Base-by-base conservation (phyloP, 306 rosid genomes). In the Castanea sativa region DNA sequence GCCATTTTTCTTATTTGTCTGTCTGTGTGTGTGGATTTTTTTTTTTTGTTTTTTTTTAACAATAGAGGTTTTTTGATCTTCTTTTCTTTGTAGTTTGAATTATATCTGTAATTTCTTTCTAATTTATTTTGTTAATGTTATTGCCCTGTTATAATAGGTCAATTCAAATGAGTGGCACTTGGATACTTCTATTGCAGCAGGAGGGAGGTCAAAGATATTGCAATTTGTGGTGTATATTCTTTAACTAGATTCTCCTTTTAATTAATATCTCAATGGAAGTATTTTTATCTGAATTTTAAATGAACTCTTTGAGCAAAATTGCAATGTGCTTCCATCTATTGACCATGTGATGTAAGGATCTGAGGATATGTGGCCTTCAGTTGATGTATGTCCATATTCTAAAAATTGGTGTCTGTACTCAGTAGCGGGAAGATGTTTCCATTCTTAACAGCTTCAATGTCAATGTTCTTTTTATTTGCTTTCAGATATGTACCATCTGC, bases 121-220 rank as follows among this genome's bases (percentile, higher is more conserved):
- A 27, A 20, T 76, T 51, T 57, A 6, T 41, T 55, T 55, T 30
- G 33, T 32, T 18, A 59, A 16, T 56, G 14, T 74, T 30, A 70
- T 60, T 21, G 18, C 33, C 75, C 73, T 77, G 27, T 69, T 51
- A 87, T 80, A 60, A 65, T 87, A 95, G 99, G 98, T 95, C 70
- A 95, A 93, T 86, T 92, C 99, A 76, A 92, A 91, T 64, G 98
- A 95, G 79, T 95, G 99, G 99, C 96, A 95, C 78, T 89, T 95
- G 88, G 99, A 95, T 85, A 93, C 99, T 79, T 95, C 98, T 38
- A 86, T 91, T 85, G 97, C 97, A 75, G 97, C 98, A 32, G 89
- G 97, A 56, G 99, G 98, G 90, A 90, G 99, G 84, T 93, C 99
- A 86, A 95, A 95, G 90, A 92, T 95, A 87, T 86, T 95, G 91